Conservation (phyloP, 768 basidiomycete genomes). For the Lactarius vividus region DNA sequence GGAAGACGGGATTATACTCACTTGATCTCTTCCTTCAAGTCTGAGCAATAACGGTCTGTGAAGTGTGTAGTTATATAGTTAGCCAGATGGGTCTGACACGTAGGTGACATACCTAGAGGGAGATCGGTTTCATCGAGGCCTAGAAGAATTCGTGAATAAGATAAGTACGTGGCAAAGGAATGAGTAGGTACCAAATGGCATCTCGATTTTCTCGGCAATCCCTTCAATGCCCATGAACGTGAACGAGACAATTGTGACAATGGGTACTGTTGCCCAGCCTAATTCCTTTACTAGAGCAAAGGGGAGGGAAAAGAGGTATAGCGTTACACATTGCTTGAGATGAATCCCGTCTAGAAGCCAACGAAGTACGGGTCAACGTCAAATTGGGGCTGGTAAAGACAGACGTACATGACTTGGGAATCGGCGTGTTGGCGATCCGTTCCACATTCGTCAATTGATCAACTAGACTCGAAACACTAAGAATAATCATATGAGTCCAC, state of each 20-base stretch:
- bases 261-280: slow-evolving; percentile 80
- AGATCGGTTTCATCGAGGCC: slow-evolving; percentile 58
- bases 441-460: slow-evolving; percentile 87
- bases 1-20: slow-evolving; percentile 39
- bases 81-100: background rate
- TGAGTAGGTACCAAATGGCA: slow-evolving; percentile 74
- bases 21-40: slow-evolving; percentile 83
- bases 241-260: slow-evolving; percentile 84
- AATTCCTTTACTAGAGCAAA: slow-evolving; percentile 80
- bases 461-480: slow-evolving; percentile 74
- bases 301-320: slow-evolving; percentile 90
- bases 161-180: background rate
- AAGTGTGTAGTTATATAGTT: slow-evolving; percentile 3
- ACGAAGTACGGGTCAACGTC: slow-evolving; percentile 11
- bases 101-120: slow-evolving; percentile 57
- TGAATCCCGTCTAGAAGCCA: slow-evolving; percentile 74
- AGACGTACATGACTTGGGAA: slow-evolving; percentile 67
- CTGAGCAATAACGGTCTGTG: slow-evolving; percentile 78
- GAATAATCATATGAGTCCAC: background rate
- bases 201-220: slow-evolving; percentile 92
- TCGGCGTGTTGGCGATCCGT: slow-evolving; percentile 85
- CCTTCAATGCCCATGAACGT: slow-evolving; percentile 95
- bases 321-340: slow-evolving; percentile 90
- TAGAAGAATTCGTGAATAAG: slow-evolving; percentile 3
- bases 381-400: slow-evolving; percentile 2